Evolutionary conservation across 2,329 filamentous ascomycete species (phyloP).

Genomic region (Ramichloridium luteum): DNA sequence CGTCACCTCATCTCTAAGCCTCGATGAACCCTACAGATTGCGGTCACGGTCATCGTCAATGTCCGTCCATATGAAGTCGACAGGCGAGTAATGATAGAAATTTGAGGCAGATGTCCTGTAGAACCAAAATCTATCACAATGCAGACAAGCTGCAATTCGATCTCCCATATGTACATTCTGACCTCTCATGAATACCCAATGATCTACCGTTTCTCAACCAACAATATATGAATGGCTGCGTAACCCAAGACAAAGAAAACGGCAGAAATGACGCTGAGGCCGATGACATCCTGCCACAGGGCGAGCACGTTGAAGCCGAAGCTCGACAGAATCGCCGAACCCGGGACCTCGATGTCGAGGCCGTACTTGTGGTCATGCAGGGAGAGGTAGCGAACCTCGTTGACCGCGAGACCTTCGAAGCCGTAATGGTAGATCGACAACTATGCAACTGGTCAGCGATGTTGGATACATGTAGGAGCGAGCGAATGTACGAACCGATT

Average conservation of each 20-base stretch:
- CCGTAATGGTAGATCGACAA: slow-evolving; percentile 97
- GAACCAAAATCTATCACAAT: too few species aligned
- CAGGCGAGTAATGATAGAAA: too few species aligned
- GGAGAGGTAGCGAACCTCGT: slow-evolving; percentile 83
- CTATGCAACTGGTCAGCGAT: slow-evolving; percentile 28
- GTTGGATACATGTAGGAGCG: neutral
- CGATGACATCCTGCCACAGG: slow-evolving; percentile 72
- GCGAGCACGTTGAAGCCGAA: slow-evolving; percentile 88
- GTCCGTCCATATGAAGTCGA: too few species aligned
- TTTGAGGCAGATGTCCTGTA: too few species aligned
- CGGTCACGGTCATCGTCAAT: too few species aligned
- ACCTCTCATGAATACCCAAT: too few species aligned
- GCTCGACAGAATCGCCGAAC: slow-evolving; percentile 81
- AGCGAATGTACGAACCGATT: slow-evolving; percentile 46
- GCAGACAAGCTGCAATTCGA: too few species aligned
- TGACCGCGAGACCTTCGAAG: slow-evolving; percentile 92
- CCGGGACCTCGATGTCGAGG: slow-evolving; percentile 89
- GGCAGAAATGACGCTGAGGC: slow-evolving; percentile 68
- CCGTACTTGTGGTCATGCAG: slow-evolving; percentile 92
- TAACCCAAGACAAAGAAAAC: slow-evolving; percentile 83
- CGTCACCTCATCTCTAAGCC: too few species aligned
- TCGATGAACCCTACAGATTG: too few species aligned
- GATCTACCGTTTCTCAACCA: slow-evolving; percentile 69
- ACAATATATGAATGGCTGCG: slow-evolving; percentile 78
- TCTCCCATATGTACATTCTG: too few species aligned